Evolutionary conservation across 2,329 filamentous ascomycete species (phyloP).

Genomic region (Arthrobotrys sinensis): DNA sequence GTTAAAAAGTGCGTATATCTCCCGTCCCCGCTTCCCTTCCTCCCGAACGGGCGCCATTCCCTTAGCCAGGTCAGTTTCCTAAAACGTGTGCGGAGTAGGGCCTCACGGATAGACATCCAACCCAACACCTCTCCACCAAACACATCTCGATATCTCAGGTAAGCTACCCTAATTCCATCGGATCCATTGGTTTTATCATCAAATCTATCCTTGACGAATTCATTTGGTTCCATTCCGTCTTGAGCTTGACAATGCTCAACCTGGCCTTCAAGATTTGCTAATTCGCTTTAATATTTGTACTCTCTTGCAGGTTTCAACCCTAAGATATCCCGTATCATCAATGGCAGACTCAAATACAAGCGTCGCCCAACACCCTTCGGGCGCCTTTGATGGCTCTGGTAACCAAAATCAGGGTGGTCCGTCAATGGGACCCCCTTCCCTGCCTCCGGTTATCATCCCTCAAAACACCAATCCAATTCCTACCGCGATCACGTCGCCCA

Average conservation of each 20-base stretch:
- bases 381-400: constrained; percentile 79
- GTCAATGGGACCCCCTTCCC: constrained; percentile 90
- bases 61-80: constrained; percentile 62
- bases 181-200: constrained; percentile 24
- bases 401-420: constrained; percentile 65
- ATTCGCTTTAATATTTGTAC: constrained; percentile 15
- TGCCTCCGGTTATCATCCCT: constrained; percentile 87
- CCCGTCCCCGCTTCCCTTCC: constrained; percentile 49
- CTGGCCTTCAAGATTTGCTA: constrained; percentile 9
- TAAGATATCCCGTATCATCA: constrained; percentile 64
- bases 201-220: background rate
- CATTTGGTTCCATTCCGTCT: constrained; percentile 2
- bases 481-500: constrained; percentile 89
- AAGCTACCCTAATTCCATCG: constrained; percentile 58
- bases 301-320: constrained; percentile 47
- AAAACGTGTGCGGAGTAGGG: constrained; percentile 62
- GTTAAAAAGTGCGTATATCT: constrained; percentile 27
- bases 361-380: constrained; percentile 75
- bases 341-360: constrained; percentile 65
- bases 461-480: constrained; percentile 97
- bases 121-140: constrained; percentile 59
- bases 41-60: constrained; percentile 44
- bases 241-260: constrained; percentile 7
- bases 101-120: constrained; percentile 59
- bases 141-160: constrained; percentile 62